Evolutionary conservation across 768 basidiomycete genomes (phyloP), one percentile per base, ranked within the genome.

Genomic region (Auriculariales sp.): DNA sequence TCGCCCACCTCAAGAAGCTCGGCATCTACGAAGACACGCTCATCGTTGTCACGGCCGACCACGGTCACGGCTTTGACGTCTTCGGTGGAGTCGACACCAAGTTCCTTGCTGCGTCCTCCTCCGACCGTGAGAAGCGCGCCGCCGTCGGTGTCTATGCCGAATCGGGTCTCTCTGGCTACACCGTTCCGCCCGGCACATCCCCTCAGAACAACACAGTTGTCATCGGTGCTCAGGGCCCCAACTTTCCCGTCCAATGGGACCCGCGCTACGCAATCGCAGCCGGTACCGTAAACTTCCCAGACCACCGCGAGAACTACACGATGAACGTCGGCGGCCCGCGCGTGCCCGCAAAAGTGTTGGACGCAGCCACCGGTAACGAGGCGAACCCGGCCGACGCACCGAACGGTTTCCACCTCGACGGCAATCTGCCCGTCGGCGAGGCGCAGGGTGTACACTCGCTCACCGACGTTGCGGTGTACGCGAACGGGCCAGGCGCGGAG

Each of bases 191-290:
- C 4, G 39, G 22, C 19, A 24, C 19, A 12, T 22, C 39, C 22
- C 39, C 39, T 10, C 22, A 12, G 39, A 44, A 44, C 39, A 44
- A 28, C 39, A 44, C 19, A 10, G 39, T 44, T 15, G 39, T 44
- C 24, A 64, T 68, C 22, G 57, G 58, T 5, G 48, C 53, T 15
- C 54, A 62, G 17, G 62, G 62, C 4, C 24, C 47, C 10, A 58
- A 60, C 27, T 66, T 64, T 59, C 66, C 66, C 14, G 65, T 64
- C 35, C 56, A 59, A n/a, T 68, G 66, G 66, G 57, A 59, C 31
- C 65, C 66, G n/a, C 55, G 66, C 44, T 67, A 63, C 54, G 59
- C 62, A 32, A 59, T 62, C 29, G 64, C 61, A 11, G 56, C 53
- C 36, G 62, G 61, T 1, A 56, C 57, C 51, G 48, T 45, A 17